phyloP scores from a whole-genome alignment of 164 flowering plant species.

The Amborella trichopoda region DNA sequence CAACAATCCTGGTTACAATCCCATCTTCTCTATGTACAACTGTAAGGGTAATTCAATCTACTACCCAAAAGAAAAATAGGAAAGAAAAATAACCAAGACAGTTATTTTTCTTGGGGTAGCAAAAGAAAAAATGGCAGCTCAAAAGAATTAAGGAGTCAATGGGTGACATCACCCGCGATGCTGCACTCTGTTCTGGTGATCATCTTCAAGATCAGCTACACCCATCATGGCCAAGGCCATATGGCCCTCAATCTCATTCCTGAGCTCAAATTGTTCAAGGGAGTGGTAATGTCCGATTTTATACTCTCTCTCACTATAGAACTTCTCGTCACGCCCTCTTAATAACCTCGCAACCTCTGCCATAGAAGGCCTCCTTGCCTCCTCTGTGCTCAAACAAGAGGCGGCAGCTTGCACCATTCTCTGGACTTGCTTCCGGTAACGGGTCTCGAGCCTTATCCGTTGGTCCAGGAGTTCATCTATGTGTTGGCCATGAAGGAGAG shows the following conservation, averaged over 20 bases:
- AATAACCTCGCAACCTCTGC: conserved; percentile 37
- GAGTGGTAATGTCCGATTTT: no score
- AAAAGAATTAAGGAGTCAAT: no score
- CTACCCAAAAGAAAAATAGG: no score
- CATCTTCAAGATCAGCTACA: conserved; percentile 66
- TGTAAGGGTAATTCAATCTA: no score
- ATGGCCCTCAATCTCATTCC: conserved; percentile 59
- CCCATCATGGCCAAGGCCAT: conserved; percentile 84
- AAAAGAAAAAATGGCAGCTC: no score
- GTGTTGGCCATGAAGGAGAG: conserved; percentile 42
- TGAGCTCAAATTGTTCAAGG: conserved; percentile 12
- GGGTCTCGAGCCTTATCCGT: conserved; percentile 23
- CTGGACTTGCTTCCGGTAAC: conserved; percentile 27
- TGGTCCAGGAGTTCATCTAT: conserved; percentile 50
- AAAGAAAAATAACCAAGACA: no score
- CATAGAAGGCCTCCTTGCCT: conserved; percentile 53
- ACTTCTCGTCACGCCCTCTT: conserved; percentile 33
- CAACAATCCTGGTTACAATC: no score
- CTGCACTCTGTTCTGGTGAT: conserved; percentile 16
- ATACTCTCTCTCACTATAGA: neutral
- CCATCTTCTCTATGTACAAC: no score
- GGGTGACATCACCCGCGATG: no score
- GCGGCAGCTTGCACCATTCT: conserved; percentile 61
- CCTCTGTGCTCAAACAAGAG: conserved; percentile 60
- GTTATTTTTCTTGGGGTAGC: no score